Evolutionary conservation across 768 basidiomycete species (phyloP).

Genomic region (Xerocomus spinulosus): DNA sequence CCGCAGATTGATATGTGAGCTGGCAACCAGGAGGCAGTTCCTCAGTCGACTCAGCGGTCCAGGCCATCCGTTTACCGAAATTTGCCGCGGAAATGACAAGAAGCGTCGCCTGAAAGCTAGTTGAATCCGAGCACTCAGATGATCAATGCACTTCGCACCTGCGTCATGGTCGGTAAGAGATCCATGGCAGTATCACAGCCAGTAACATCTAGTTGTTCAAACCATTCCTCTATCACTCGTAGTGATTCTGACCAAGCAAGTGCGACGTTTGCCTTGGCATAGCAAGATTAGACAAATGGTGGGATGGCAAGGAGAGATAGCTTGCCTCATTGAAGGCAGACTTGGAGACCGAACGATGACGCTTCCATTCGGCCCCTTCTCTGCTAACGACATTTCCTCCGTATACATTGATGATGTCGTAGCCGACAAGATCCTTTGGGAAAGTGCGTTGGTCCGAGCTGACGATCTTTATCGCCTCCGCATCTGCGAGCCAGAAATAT

Average conservation of each 20-base stretch:
- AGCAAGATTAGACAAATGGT: neutral
- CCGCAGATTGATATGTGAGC: slow-evolving; percentile 36
- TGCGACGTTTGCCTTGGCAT: slow-evolving; percentile 38
- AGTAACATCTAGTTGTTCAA: slow-evolving; percentile 31
- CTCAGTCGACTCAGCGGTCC: slow-evolving; percentile 28
- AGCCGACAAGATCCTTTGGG: slow-evolving; percentile 37
- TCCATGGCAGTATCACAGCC: slow-evolving; percentile 20
- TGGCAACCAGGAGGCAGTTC: slow-evolving; percentile 28
- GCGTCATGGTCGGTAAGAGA: slow-evolving; percentile 4
- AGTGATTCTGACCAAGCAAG: slow-evolving; percentile 47
- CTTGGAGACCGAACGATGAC: slow-evolving; percentile 41
- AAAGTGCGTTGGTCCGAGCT: slow-evolving; percentile 33
- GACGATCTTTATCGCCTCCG: slow-evolving; percentile 38
- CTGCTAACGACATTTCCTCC: slow-evolving; percentile 41
- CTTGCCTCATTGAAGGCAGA: slow-evolving; percentile 48
- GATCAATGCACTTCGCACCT: slow-evolving; percentile 9
- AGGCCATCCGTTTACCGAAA: slow-evolving; percentile 38
- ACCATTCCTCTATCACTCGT: slow-evolving; percentile 40
- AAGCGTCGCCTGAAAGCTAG: slow-evolving; percentile 29
- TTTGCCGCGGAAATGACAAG: slow-evolving; percentile 39
- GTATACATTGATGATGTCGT: slow-evolving; percentile 42
- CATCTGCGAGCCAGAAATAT: slow-evolving; percentile 41
- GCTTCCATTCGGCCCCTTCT: slow-evolving; percentile 45
- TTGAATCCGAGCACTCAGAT: neutral
- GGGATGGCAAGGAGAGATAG: neutral